Conservation (phyloP, 805 yeast species). For the Saccharomycopsis sp. region DNA sequence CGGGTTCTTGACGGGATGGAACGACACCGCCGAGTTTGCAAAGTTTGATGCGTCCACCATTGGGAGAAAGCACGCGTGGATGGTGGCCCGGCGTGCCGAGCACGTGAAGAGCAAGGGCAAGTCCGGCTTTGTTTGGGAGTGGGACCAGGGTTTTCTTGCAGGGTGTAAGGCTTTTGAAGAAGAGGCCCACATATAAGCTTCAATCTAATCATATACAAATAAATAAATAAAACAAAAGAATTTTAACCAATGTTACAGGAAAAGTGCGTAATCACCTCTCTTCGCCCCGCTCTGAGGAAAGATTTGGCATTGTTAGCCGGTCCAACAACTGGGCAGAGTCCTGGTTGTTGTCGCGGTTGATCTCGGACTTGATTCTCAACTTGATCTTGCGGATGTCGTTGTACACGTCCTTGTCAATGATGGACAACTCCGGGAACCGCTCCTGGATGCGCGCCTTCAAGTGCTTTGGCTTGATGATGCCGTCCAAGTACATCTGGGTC, state of each 20-base stretch:
- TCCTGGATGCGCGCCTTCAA: conserved; percentile 15
- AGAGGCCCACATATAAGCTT: too few species aligned
- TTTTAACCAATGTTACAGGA: too few species aligned
- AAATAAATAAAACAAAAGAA: too few species aligned
- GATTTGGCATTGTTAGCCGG: too few species aligned
- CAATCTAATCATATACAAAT: too few species aligned
- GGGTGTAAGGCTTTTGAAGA: conserved; percentile 41
- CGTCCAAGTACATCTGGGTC: conserved; percentile 10
- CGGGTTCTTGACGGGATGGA: conserved; percentile 71
- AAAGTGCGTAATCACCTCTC: too few species aligned
- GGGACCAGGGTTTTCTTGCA: conserved; percentile 74
- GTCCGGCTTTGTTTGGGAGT: conserved; percentile 68
- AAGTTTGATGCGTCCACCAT: conserved; percentile 57
- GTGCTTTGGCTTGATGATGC: conserved; percentile 15
- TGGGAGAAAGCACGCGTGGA: conserved; percentile 73
- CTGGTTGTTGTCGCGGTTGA: too few species aligned
- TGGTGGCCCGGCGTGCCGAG: conserved; percentile 47
- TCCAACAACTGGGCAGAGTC: too few species aligned
- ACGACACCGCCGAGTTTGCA: conserved; percentile 62
- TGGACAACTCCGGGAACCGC: conserved; percentile 16
- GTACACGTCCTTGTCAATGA: conserved; percentile 21
- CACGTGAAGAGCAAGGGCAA: conserved; percentile 50
- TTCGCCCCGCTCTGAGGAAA: too few species aligned
- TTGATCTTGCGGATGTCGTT: conserved; percentile 20
- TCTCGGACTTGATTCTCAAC: not conserved